Evolutionary conservation across 139 green algal genomes (phyloP).

Genomic region (Chlamydomonas sp.): DNA sequence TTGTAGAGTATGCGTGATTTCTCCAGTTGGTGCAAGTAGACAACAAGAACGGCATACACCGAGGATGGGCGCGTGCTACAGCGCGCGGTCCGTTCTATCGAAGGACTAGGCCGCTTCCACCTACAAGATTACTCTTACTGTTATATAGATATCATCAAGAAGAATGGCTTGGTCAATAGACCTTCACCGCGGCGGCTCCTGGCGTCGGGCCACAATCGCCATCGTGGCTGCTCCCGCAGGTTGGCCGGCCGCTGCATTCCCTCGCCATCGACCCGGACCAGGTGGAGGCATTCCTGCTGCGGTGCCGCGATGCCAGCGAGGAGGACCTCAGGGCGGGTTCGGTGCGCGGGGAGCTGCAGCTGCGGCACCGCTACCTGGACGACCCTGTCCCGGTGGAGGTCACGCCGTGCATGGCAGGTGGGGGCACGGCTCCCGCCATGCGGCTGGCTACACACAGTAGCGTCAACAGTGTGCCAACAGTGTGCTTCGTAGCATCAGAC

Average conservation of each 20-base stretch:
- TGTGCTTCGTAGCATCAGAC: too few relatives aligned
- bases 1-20: background rate
- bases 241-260: slow-evolving; percentile 8
- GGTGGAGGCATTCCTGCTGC: background rate
- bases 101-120: background rate
- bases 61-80: background rate
- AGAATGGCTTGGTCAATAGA: background rate
- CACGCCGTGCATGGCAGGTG: background rate
- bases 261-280: slow-evolving; percentile 4
- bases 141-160: background rate
- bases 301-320: background rate
- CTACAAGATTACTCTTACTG: background rate
- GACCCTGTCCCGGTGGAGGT: slow-evolving; percentile 27
- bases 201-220: too few relatives aligned
- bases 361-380: slow-evolving; percentile 13
- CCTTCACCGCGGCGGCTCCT: background rate
- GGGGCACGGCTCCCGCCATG: too few relatives aligned
- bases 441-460: too few relatives aligned
- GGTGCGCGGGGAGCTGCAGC: background rate
- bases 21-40: background rate
- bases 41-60: background rate
- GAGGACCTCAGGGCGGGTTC: background rate
- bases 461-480: too few relatives aligned
- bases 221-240: background rate
- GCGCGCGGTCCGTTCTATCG: background rate